Evolutionary conservation across 108 stramenopile species (phyloP).

Genomic region (Mediolabrus comicus): DNA sequence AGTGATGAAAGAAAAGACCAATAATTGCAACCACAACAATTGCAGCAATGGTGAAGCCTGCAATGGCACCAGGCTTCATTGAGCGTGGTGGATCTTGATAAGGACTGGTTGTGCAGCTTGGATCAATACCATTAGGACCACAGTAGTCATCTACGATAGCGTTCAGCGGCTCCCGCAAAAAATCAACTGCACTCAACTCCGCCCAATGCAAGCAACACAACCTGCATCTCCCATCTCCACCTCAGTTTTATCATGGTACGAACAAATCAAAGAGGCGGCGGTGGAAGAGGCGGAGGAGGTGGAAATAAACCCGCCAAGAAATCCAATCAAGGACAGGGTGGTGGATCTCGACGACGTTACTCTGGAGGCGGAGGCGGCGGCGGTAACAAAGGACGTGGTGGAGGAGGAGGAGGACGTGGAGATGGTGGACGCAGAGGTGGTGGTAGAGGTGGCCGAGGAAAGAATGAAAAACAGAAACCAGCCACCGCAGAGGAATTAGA

Average conservation of each 20-base stretch:
- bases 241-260: slow-evolving; percentile 22
- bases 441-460: too few relatives aligned
- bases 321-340: slow-evolving; percentile 10
- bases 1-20: background rate
- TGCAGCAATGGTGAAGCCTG: background rate
- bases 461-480: slow-evolving; percentile 69
- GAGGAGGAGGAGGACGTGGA: too few relatives aligned
- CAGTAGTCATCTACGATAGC: background rate
- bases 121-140: background rate
- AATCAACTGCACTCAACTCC: too few relatives aligned
- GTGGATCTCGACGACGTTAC: slow-evolving; percentile 16
- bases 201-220: too few relatives aligned
- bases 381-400: background rate
- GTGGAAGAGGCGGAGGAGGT: slow-evolving; percentile 16
- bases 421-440: too few relatives aligned
- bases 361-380: background rate
- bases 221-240: too few relatives aligned
- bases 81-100: background rate
- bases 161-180: too few relatives aligned
- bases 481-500: slow-evolving; percentile 80
- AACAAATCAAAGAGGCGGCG: slow-evolving; percentile 32
- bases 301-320: background rate
- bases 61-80: slow-evolving; percentile 8
- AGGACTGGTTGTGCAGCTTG: background rate
- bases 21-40: background rate